Conservation (phyloP, 768 basidiomycete species). For the Auricularia sp. region DNA sequence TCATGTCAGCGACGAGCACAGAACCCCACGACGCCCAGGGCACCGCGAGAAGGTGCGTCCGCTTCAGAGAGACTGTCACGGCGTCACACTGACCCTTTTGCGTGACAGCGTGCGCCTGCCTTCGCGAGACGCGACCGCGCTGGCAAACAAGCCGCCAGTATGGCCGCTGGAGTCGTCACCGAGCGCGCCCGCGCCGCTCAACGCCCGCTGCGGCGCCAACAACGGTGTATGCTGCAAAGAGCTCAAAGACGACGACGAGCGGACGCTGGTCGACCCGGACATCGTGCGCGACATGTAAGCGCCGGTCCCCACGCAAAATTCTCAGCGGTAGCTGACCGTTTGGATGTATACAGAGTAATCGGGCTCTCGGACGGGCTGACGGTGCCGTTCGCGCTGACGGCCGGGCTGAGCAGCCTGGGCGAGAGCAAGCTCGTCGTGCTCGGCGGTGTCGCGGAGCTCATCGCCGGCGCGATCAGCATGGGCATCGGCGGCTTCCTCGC, state of each 20-base stretch:
- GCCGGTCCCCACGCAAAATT: slow-evolving; percentile 21
- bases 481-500: slow-evolving; percentile 87
- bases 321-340: background rate
- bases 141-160: background rate
- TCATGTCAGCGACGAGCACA: background rate
- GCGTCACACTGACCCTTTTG: too few species aligned
- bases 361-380: slow-evolving; percentile 88
- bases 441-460: slow-evolving; percentile 91
- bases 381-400: slow-evolving; percentile 85
- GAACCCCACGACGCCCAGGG: background rate
- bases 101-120: background rate
- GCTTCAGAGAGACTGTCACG: background rate
- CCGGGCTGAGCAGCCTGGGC: slow-evolving; percentile 82
- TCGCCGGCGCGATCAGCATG: slow-evolving; percentile 96
- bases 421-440: slow-evolving; percentile 86
- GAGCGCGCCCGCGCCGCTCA: slow-evolving; percentile 7
- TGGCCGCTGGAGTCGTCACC: background rate
- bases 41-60: background rate
- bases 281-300: slow-evolving; percentile 72
- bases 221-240: slow-evolving; percentile 81
- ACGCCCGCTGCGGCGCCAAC: slow-evolving; percentile 4
- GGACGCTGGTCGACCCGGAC: slow-evolving; percentile 78
- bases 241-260: slow-evolving; percentile 67
- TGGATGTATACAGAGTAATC: slow-evolving; percentile 48
- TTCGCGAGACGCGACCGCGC: background rate